phyloP scores from a whole-genome alignment of 345 rosid species.

The Gossypium australe region DNA sequence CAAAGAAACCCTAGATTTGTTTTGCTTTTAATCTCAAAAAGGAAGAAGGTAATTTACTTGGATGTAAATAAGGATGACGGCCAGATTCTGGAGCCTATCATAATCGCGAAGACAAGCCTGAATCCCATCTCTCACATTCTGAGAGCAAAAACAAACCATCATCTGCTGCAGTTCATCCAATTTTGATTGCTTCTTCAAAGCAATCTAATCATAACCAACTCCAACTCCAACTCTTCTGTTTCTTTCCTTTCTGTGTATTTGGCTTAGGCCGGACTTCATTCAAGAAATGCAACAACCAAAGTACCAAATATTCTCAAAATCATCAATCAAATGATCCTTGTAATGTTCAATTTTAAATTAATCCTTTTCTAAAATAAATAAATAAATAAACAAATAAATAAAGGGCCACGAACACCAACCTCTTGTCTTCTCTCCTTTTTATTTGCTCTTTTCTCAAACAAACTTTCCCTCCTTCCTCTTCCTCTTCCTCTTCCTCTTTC shows the following conservation, averaged over 20 bases:
- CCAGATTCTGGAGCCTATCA: constrained; percentile 59
- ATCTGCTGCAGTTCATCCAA: not conserved
- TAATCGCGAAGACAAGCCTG: constrained; percentile 62
- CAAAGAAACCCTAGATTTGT: constrained; percentile 2
- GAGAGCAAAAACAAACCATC: constrained; percentile 6
- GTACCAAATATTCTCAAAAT: not conserved
- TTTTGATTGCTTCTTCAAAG: not conserved
- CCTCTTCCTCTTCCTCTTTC: too few species aligned
- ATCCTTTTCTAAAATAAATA: too few species aligned
- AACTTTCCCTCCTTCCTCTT: not conserved
- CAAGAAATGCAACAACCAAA: not conserved
- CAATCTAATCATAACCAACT: not conserved
- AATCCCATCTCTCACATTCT: constrained; percentile 38
- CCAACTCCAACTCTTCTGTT: not conserved
- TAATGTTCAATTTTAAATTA: too few species aligned
- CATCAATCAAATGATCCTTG: too few species aligned
- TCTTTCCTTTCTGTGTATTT: too few species aligned
- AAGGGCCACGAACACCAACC: too few species aligned
- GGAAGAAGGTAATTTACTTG: constrained; percentile 36
- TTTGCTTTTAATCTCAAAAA: not conserved
- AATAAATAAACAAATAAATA: too few species aligned
- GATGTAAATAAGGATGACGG: constrained; percentile 69
- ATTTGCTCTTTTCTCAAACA: not conserved
- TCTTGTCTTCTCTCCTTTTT: not conserved
- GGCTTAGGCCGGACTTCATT: not conserved